A percentile compares a stretch with the other conserved stretches of the same genome.
Evolutionary conservation across 2,329 filamentous ascomycete species (phyloP).

Genomic region (Celoporthe dispersa): DNA sequence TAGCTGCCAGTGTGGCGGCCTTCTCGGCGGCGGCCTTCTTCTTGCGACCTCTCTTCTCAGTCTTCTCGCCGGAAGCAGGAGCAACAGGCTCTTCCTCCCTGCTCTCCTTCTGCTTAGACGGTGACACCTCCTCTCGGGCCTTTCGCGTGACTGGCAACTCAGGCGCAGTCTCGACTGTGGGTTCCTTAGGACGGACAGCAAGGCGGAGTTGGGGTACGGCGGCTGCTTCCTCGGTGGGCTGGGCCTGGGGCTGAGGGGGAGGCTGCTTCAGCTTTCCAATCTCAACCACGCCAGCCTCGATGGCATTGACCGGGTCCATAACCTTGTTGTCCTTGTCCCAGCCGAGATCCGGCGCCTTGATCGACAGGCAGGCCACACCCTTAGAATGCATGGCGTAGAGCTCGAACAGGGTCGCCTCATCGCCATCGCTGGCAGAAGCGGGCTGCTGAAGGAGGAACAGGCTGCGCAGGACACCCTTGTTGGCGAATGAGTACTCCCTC

Average conservation of each 20-base stretch:
- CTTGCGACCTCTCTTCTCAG: slow-evolving; percentile 65
- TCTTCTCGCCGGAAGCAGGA: slow-evolving; percentile 53
- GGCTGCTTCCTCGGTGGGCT: slow-evolving; percentile 40
- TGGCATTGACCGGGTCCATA: slow-evolving; percentile 75
- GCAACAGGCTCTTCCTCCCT: slow-evolving; percentile 54
- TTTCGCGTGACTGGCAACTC: slow-evolving; percentile 39
- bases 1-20: slow-evolving; percentile 47
- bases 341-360: slow-evolving; percentile 88
- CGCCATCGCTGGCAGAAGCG: slow-evolving; percentile 63
- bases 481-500: slow-evolving; percentile 89
- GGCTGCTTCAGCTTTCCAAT: slow-evolving; percentile 70
- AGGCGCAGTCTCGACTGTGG: slow-evolving; percentile 28
- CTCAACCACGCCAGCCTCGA: slow-evolving; percentile 73
- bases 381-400: slow-evolving; percentile 97
- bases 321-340: slow-evolving; percentile 93
- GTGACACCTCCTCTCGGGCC: slow-evolving; percentile 36
- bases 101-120: slow-evolving; percentile 48
- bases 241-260: slow-evolving; percentile 50
- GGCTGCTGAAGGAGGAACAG: slow-evolving; percentile 83
- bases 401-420: slow-evolving; percentile 83
- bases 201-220: slow-evolving; percentile 39
- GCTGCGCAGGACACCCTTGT: slow-evolving; percentile 85
- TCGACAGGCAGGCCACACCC: slow-evolving; percentile 86
- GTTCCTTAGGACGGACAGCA: slow-evolving; percentile 39
- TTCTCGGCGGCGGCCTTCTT: slow-evolving; percentile 66